Percentiles rank a stretch among this genome's conserved stretches.
These are phyloP conservation scores for Blumeriella jaapii DNA, from an alignment of 2,329 filamentous ascomycete species.

Conservation along the genomic window DNA sequence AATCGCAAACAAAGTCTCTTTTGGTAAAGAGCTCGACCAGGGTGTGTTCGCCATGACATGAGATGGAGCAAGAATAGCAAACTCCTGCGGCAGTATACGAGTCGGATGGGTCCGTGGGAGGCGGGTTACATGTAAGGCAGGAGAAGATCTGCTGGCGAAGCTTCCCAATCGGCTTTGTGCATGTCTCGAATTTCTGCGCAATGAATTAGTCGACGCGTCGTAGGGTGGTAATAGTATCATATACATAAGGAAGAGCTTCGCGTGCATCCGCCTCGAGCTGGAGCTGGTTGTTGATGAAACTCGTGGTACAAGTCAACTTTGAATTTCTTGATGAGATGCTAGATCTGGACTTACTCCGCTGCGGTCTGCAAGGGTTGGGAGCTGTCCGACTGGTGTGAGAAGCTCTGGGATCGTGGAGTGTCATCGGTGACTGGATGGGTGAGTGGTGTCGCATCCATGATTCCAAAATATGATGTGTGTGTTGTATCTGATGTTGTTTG, in stretches of 20 bases:
- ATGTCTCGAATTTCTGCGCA: constrained; percentile 75
- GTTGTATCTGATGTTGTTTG: background rate
- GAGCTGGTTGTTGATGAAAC: constrained; percentile 82
- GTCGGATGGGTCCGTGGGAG: constrained; percentile 49
- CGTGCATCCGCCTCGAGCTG: constrained; percentile 89
- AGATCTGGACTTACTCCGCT: constrained; percentile 25
- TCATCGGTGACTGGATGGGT: constrained; percentile 16
- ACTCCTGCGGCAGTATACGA: constrained; percentile 67
- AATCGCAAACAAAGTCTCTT: constrained; percentile 92
- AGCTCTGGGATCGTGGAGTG: constrained; percentile 41
- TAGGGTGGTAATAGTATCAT: constrained; percentile 22
- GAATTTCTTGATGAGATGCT: background rate
- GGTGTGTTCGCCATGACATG: constrained; percentile 89
- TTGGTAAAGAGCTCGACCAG: constrained; percentile 95
- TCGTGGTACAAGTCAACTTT: constrained; percentile 27
- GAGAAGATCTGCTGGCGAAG: constrained; percentile 84
- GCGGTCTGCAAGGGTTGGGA: constrained; percentile 39
- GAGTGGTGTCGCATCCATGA: constrained; percentile 29
- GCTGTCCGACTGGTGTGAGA: constrained; percentile 41
- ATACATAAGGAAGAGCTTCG: constrained; percentile 84
- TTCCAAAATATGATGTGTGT: background rate
- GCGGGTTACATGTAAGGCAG: constrained; percentile 86
- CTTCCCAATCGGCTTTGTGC: constrained; percentile 80
- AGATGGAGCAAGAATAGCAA: constrained; percentile 93
- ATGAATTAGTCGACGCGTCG: constrained; percentile 9